Conservation (phyloP, 1,284 basidiomycete species). For the Boletus semigastroideus region DNA sequence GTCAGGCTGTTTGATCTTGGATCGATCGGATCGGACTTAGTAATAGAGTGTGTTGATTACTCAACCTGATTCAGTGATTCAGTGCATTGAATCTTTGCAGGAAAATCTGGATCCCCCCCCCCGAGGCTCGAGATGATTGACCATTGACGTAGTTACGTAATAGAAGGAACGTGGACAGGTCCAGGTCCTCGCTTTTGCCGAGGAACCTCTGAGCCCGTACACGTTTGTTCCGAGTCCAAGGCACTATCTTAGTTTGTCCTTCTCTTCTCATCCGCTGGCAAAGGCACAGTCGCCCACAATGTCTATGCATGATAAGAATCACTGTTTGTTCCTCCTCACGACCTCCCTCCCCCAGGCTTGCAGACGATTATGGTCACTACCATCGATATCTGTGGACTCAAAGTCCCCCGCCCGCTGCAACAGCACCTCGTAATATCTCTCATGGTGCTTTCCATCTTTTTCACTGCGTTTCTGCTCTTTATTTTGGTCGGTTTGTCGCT, state of each 20-base stretch:
- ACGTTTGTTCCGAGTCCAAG: no score
- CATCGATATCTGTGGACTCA: constrained; percentile 19
- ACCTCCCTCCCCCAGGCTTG: not conserved
- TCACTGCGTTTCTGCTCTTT: constrained; percentile 64
- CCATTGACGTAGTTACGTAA: no score
- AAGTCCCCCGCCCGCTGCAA: constrained; percentile 38
- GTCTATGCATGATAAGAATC: no score
- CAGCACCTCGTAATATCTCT: constrained; percentile 48
- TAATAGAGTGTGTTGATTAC: not conserved
- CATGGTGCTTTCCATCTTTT: constrained; percentile 45
- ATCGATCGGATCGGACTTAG: not conserved
- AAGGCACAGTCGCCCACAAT: no score
- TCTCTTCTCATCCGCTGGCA: no score
- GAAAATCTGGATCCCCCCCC: no score
- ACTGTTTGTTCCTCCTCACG: not conserved
- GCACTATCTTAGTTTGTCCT: no score
- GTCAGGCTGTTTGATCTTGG: not conserved
- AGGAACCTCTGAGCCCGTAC: no score
- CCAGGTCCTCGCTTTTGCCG: no score
- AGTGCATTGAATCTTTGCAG: not conserved
- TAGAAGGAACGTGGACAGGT: no score
- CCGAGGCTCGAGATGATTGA: no score
- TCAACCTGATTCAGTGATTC: not conserved
- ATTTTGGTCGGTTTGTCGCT: constrained; percentile 72
- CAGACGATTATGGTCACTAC: constrained; percentile 15